Conservation (phyloP, 139 green algal genomes). For the Choricystis sp. region DNA sequence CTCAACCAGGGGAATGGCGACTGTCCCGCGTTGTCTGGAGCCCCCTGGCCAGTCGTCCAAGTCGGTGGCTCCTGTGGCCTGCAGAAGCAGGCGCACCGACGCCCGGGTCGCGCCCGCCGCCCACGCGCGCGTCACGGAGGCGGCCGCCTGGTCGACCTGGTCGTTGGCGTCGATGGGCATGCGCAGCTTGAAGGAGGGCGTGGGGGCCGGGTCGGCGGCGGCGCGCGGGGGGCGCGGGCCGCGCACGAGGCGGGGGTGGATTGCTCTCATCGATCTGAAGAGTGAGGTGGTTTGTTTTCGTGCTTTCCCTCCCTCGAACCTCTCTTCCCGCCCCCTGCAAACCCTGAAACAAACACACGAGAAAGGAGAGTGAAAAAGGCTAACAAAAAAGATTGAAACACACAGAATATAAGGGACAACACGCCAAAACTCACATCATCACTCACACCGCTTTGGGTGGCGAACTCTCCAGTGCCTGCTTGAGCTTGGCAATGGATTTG, state of each 20-base stretch:
- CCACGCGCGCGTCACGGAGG: constrained; percentile 35
- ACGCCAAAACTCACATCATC: too few species aligned
- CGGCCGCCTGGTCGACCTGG: constrained; percentile 41
- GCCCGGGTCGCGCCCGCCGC: constrained; percentile 39
- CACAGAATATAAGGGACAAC: too few species aligned
- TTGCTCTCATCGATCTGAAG: neutral
- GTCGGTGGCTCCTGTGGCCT: constrained; percentile 79
- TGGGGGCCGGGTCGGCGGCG: neutral
- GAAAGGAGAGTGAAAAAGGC: too few species aligned
- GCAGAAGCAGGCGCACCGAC: constrained; percentile 63
- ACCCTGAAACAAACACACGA: too few species aligned
- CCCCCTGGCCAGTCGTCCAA: constrained; percentile 83
- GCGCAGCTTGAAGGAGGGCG: neutral
- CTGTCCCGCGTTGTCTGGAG: constrained; percentile 77
- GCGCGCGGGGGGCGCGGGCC: neutral
- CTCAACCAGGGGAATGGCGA: constrained; percentile 42
- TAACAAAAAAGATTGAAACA: too few species aligned
- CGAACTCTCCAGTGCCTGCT: constrained; percentile 75
- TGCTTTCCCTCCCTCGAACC: neutral
- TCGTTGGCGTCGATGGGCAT: constrained; percentile 12
- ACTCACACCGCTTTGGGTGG: too few species aligned
- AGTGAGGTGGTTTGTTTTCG: neutral
- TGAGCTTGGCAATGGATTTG: constrained; percentile 94
- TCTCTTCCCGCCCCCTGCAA: too few species aligned
- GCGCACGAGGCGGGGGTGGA: neutral